Base-by-base conservation (phyloP, 441 rosid genomes). In the Aleurites moluccanus region DNA sequence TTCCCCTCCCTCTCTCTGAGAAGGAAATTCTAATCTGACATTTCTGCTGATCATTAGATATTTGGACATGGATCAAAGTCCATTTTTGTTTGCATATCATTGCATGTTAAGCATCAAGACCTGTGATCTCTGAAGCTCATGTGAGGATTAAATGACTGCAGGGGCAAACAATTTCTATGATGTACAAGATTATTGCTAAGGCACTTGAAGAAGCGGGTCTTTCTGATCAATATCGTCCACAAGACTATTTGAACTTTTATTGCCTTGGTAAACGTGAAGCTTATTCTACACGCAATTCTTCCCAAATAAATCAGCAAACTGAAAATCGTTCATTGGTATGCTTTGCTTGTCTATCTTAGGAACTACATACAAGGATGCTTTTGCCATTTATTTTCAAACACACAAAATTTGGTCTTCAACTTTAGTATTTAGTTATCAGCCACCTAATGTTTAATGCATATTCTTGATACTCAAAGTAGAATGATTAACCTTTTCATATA, bases 211-310 rank as follows among this genome's bases (percentile, higher is more conserved):
- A 82, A 23, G 81, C 83, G 0, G 94, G 92, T 49, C 86, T 88
- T 25, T 80, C 86, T 4, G 80, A 71, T 23, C 66, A 59, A 49
- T 80, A 77, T 72, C 88, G 86, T 69, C 97, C 92, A 9, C 89
- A 78, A 64, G 91, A 91, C 73, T 91, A 87, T 77, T 82, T 93
- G 75, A 93, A 88, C 83, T 91, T 93, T 78, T 93, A 80, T 76
- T 91, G 98, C 87, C 97, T 93, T 9, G 97, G 97, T 6, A 91
- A 89, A 72, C 84, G 96, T 42, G 98, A 93, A 75, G 64, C 60
- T 52, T 60, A 78, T 28, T 57, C 80, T 64, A 50, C 75, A 10
- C 70, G 68, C 15, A 38, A 62, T 59, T 73, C 71, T 64, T 44
- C 83, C 30, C 73, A 64, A 35, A 2, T 67, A 47, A 72, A 28